Base-by-base conservation (phyloP, 1,139 yeast genomes). In the Eremothecium gossypii region DNA sequence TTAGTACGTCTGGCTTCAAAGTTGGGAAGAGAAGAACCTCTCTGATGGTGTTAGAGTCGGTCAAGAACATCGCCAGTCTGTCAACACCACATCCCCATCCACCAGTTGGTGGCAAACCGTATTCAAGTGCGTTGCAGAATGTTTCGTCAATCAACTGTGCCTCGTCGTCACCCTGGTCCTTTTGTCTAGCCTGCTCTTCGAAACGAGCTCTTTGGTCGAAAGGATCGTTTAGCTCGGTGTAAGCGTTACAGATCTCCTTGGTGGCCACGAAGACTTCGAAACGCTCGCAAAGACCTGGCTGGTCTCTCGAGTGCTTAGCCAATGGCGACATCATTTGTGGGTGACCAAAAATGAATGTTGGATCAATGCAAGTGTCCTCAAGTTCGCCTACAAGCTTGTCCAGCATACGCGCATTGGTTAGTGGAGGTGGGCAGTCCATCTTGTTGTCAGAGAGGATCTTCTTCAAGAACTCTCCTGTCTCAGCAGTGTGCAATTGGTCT, bases 21-120 rank as follows among this genome's bases (percentile, higher is more conserved):
- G 97, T 89, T 65, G 98, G 98, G 94, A 91, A 91, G 64, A 91
- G 73, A 58, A 91, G 74, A 37, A 91, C 98, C 73, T 91, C 98
- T 81, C 96, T 86, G 64, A 91, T 91, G 53, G 96, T 86, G 73
- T 86, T 84, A 47, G 96, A 85, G 69, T 91, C 79, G 51, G 97
- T 91, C 72, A 91, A 77, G 74, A 91, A 89, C 98, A 91, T 91
- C 63, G 96, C 91, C 61, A 91, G 67, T 74, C 98, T 85, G 70
- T 91, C 98, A 57, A 91, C 87, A 77, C 98, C 98, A 71, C 95
- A 83, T 60, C 98, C 98, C 97, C 97, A 91, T 57, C 98, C 98
- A 66, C 94, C 98, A 58, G 98, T 91, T 60, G 98, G 98, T 49
- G 98, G 98, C 61, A 91, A 76, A 67, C 98, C 98, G 68, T 86